phyloP scores from a whole-genome alignment of 2,329 filamentous ascomycete species.

The Colletotrichum gigasporum region DNA sequence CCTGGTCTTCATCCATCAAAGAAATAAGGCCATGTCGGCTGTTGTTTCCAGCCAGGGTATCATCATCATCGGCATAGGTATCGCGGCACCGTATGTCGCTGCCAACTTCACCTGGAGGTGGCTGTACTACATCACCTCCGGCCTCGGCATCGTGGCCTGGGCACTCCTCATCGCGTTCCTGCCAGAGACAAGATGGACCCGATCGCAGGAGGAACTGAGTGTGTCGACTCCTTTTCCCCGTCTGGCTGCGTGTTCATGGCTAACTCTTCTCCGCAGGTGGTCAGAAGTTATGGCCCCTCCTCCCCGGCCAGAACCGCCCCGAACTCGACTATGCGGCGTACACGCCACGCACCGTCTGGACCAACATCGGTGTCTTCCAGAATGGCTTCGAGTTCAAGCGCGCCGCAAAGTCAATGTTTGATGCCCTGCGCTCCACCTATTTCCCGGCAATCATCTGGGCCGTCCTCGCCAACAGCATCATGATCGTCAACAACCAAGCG shows the following conservation, averaged over 20 bases:
- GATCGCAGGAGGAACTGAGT: conserved; percentile 42
- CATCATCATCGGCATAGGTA: conserved; percentile 39
- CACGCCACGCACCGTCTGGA: conserved; percentile 39
- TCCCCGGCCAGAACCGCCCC: conserved; percentile 38
- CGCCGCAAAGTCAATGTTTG: conserved; percentile 36
- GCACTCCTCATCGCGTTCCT: conserved; percentile 41
- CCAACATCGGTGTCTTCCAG: conserved; percentile 44
- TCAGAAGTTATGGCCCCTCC: conserved; percentile 34
- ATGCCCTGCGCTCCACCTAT: conserved; percentile 42
- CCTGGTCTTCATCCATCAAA: conserved; percentile 48
- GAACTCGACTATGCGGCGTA: conserved; percentile 39
- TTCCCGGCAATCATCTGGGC: conserved; percentile 46
- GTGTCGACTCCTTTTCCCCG: neutral
- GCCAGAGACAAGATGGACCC: conserved; percentile 45
- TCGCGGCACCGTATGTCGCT: conserved; percentile 41
- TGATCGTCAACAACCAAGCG: conserved; percentile 42
- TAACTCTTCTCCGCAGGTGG: conserved; percentile 1
- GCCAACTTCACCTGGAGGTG: conserved; percentile 44
- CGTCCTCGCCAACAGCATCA: conserved; percentile 40
- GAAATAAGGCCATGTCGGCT: conserved; percentile 43
- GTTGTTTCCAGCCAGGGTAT: conserved; percentile 42
- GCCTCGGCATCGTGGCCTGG: conserved; percentile 42
- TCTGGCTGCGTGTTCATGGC: accelerated
- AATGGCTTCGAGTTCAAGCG: conserved; percentile 37
- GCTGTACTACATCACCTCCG: conserved; percentile 45